Conservation (phyloP, 164 flowering plant genomes). For the Stephania yunnanensis region DNA sequence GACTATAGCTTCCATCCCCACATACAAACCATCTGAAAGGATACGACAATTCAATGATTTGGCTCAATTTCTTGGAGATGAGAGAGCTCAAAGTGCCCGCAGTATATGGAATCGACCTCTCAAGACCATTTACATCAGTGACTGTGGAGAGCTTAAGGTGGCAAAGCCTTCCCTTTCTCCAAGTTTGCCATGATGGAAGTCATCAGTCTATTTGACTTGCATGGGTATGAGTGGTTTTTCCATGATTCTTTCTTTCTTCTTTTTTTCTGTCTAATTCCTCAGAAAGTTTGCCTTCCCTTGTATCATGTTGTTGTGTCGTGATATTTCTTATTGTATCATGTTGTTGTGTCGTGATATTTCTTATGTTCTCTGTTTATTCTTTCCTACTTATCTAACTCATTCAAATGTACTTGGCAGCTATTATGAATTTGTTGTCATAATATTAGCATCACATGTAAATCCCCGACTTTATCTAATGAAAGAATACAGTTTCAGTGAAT, state of each 20-base stretch:
- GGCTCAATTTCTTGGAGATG: slow-evolving; percentile 86
- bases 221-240: neutral
- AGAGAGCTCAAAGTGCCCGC: slow-evolving; percentile 86
- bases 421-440: neutral
- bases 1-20: slow-evolving; percentile 74
- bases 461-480: neutral
- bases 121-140: slow-evolving; percentile 75
- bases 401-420: neutral
- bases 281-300: neutral
- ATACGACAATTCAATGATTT: slow-evolving; percentile 79
- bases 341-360: neutral
- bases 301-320: neutral
- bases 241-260: neutral
- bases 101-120: slow-evolving; percentile 81
- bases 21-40: slow-evolving; percentile 68
- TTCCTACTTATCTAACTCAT: neutral
- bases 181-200: slow-evolving; percentile 45
- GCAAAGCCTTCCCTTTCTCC: slow-evolving; percentile 80
- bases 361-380: neutral
- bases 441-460: neutral
- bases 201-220: slow-evolving; percentile 6
- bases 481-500: neutral
- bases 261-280: slow-evolving; percentile 1
- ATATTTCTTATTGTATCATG: neutral
- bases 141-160: slow-evolving; percentile 83